Conservation (phyloP, 2,329 filamentous ascomycete genomes). For the Bipolaris sorokiniana region DNA sequence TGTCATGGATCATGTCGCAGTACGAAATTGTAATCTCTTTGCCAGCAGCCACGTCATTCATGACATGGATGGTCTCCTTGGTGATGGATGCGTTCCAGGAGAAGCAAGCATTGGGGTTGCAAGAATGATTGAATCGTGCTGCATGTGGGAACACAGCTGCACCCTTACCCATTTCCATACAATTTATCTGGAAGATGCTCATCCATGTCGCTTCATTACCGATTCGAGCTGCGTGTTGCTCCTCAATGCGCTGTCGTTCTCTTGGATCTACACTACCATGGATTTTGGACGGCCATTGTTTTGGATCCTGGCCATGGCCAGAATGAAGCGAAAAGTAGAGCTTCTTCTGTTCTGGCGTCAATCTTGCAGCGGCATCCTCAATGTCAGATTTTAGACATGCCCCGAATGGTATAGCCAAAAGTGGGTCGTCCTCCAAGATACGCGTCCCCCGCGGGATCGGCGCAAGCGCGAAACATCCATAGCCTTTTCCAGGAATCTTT, state of each 20-base stretch:
- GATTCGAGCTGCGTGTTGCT: conserved; percentile 42
- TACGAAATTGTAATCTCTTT: conserved; percentile 51
- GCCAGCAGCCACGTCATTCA: conserved; percentile 41
- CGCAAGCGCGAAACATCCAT: conserved; percentile 50
- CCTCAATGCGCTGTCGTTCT: conserved; percentile 34
- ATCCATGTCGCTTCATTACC: conserved; percentile 26
- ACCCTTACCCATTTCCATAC: conserved; percentile 44
- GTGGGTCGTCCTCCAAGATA: conserved; percentile 50
- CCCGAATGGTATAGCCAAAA: conserved; percentile 43
- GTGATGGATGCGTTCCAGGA: conserved; percentile 41
- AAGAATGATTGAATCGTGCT: conserved; percentile 52
- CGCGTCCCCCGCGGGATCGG: conserved; percentile 48
- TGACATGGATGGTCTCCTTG: conserved; percentile 45
- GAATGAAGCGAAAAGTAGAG: conserved; percentile 41
- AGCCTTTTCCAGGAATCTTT: conserved; percentile 48
- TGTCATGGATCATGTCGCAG: conserved; percentile 44
- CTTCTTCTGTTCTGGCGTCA: conserved; percentile 26
- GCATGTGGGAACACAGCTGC: conserved; percentile 47
- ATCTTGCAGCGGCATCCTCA: conserved; percentile 27
- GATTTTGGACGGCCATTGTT: conserved; percentile 36
- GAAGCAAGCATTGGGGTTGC: conserved; percentile 50
- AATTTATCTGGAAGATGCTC: conserved; percentile 52
- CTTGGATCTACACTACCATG: conserved; percentile 22
- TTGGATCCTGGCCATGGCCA: conserved; percentile 34
- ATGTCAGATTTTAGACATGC: conserved; percentile 46